These are phyloP conservation scores for Trichophyton equinum DNA, from an alignment of 2,329 filamentous ascomycete species.

Conservation along the genomic window DNA sequence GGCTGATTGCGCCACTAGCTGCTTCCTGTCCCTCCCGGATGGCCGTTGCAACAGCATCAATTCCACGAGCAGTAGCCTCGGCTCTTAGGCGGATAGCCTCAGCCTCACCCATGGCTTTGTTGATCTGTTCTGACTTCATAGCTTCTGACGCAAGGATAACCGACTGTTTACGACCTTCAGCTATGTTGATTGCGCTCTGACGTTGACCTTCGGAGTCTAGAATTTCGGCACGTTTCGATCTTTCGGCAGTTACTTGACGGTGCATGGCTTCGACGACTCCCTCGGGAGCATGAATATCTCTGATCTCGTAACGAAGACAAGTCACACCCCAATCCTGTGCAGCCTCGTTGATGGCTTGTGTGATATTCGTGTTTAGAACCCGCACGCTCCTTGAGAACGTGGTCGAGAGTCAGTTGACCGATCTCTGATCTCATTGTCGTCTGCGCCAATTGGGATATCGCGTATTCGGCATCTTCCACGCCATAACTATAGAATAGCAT, in stretches of 20 bases:
- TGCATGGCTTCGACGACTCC: conserved; percentile 97
- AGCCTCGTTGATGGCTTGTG: conserved; percentile 95
- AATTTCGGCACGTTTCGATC: conserved; percentile 94
- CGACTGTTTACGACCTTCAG: conserved; percentile 91
- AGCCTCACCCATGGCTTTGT: conserved; percentile 80
- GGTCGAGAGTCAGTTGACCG: conserved; percentile 87
- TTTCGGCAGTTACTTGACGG: conserved; percentile 90
- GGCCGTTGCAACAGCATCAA: conserved; percentile 67
- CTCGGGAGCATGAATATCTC: conserved; percentile 91
- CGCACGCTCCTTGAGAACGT: conserved; percentile 93
- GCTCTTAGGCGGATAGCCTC: conserved; percentile 85
- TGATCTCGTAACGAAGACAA: conserved; percentile 92
- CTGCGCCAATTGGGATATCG: conserved; percentile 93
- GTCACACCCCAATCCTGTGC: conserved; percentile 94
- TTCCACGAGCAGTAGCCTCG: conserved; percentile 70
- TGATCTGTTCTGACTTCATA: conserved; percentile 79
- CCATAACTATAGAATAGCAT: conserved; percentile 55
- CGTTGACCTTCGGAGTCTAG: conserved; percentile 93
- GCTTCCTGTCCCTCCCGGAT: conserved; percentile 61
- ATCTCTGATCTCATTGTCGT: conserved; percentile 99
- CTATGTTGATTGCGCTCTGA: conserved; percentile 97
- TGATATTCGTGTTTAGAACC: conserved; percentile 96
- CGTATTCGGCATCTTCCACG: conserved; percentile 96
- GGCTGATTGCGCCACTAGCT: conserved; percentile 71
- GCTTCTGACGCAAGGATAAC: conserved; percentile 95